Evolutionary conservation across 805 yeast species (phyloP).

Genomic region (Saccharomycopsis amapae): DNA sequence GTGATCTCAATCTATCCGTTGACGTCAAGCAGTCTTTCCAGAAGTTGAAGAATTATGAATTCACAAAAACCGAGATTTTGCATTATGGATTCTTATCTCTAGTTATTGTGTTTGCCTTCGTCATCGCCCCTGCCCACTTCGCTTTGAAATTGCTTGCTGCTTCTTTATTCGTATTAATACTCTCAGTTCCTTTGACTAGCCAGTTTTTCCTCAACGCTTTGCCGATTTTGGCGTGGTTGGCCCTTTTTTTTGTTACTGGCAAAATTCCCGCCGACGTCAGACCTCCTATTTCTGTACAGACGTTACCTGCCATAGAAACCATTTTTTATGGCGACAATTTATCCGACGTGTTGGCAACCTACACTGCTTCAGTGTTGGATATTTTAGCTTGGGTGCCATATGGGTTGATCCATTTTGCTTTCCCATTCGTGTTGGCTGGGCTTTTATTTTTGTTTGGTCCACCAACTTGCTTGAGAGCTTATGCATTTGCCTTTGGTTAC

Average conservation of each 20-base stretch:
- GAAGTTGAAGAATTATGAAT: constrained; percentile 36
- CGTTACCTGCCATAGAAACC: constrained; percentile 87
- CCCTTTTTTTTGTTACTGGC: constrained; percentile 70
- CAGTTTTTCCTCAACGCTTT: constrained; percentile 80
- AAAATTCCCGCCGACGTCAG: constrained; percentile 67
- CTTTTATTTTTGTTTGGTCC: constrained; percentile 83
- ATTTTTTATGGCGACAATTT: constrained; percentile 87
- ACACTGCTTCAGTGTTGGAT: constrained; percentile 59
- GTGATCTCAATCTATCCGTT: constrained; percentile 45
- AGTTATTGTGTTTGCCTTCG: constrained; percentile 51
- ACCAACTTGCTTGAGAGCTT: constrained; percentile 75
- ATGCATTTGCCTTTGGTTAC: constrained; percentile 91
- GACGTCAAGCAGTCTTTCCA: constrained; percentile 37
- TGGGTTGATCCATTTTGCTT: constrained; percentile 83
- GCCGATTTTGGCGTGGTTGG: constrained; percentile 82
- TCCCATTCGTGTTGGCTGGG: constrained; percentile 81
- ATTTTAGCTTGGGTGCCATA: constrained; percentile 94
- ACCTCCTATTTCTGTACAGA: constrained; percentile 85
- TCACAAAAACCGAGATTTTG: constrained; percentile 41
- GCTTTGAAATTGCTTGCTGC: constrained; percentile 29
- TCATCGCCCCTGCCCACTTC: constrained; percentile 50
- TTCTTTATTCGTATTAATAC: constrained; percentile 36
- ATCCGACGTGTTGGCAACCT: constrained; percentile 72
- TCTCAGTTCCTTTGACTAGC: constrained; percentile 67
- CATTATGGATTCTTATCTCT: constrained; percentile 44